phyloP scores from a whole-genome alignment of 257 asterid species.

The Apocynum venetum region DNA sequence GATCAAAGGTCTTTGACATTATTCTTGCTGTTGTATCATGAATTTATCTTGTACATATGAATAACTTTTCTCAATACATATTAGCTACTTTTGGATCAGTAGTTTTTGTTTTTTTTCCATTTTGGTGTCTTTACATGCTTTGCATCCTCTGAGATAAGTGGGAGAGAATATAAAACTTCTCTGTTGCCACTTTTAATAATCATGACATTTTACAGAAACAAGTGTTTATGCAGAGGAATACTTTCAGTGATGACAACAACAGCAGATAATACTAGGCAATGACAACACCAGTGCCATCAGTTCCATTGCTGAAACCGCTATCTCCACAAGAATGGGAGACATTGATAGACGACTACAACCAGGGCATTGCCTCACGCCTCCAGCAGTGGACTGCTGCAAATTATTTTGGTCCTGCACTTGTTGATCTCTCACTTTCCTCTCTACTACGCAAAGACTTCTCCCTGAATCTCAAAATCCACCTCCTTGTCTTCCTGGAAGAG shows the following conservation, averaged over 20 bases:
- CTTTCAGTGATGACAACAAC: neutral
- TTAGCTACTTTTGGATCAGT: neutral
- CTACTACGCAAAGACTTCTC: slow-evolving; percentile 67
- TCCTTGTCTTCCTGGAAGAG: slow-evolving; percentile 76
- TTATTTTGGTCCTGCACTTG: slow-evolving; percentile 35
- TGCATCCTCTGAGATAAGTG: neutral
- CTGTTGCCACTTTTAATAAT: too few species aligned
- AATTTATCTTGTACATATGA: neutral
- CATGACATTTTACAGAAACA: neutral
- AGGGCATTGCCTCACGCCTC: slow-evolving; percentile 43
- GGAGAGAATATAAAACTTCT: neutral
- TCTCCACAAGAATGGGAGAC: slow-evolving; percentile 75
- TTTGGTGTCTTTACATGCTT: neutral
- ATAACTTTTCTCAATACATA: neutral
- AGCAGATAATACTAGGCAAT: neutral
- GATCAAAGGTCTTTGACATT: neutral
- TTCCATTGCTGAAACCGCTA: slow-evolving; percentile 46
- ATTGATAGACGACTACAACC: slow-evolving; percentile 74
- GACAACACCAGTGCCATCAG: slow-evolving; percentile 5
- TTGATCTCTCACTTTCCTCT: slow-evolving; percentile 58
- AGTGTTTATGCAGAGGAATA: neutral
- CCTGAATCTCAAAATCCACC: slow-evolving; percentile 54
- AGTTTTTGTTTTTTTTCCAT: too few species aligned
- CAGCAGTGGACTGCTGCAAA: slow-evolving; percentile 39
- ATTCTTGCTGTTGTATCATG: neutral